Conservation (phyloP, 306 rosid genomes). For the Vachellia collinsii region DNA sequence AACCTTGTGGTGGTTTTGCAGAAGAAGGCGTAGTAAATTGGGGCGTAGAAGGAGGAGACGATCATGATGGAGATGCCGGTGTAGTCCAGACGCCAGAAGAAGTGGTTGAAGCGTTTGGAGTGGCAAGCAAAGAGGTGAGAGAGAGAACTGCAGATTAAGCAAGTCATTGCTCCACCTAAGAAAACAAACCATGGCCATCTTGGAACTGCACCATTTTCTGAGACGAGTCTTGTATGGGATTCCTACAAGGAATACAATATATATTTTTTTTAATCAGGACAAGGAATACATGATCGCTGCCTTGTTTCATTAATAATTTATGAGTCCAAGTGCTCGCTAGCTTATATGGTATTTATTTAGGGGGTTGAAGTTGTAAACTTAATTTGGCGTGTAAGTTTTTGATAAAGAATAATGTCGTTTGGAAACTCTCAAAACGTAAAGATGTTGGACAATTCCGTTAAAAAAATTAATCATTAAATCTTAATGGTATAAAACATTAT, state of each 20-base stretch:
- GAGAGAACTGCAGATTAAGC: conserved; percentile 70
- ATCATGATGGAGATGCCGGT: conserved; percentile 84
- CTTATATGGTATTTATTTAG: too few species aligned
- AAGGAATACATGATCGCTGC: background rate
- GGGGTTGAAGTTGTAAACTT: too few species aligned
- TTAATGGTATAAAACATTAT: too few species aligned
- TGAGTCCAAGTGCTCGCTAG: background rate
- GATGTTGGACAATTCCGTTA: too few species aligned
- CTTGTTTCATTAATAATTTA: background rate
- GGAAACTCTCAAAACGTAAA: too few species aligned
- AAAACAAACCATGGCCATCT: conserved; percentile 85
- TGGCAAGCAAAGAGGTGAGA: conserved; percentile 86
- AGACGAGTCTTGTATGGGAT: conserved; percentile 42
- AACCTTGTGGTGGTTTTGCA: conserved; percentile 56
- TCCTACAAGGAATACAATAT: conserved; percentile 38
- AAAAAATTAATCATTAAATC: too few species aligned
- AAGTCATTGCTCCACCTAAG: conserved; percentile 77
- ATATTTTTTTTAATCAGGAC: too few species aligned
- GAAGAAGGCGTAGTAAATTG: conserved; percentile 71
- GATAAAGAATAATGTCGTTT: too few species aligned
- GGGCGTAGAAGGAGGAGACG: conserved; percentile 77
- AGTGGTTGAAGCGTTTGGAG: conserved; percentile 65
- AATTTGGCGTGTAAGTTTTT: too few species aligned
- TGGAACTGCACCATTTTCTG: conserved; percentile 42
- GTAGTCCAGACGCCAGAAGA: conserved; percentile 87